These are phyloP conservation scores for Aspergillus affinis DNA, from an alignment of 495 filamentous ascomycete genomes.

Conservation along the genomic window DNA sequence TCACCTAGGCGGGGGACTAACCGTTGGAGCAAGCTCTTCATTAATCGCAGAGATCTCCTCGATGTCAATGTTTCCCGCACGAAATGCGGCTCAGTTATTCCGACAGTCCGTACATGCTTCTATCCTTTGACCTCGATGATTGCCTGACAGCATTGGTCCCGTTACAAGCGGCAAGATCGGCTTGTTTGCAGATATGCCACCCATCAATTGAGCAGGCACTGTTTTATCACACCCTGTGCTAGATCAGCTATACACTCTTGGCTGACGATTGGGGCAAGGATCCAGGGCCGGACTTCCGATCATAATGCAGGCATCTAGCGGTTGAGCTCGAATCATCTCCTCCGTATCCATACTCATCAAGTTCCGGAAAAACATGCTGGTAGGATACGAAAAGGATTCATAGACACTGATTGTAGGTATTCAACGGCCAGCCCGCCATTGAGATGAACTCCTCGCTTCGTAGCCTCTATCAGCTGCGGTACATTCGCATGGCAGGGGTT, in stretches of 20 bases:
- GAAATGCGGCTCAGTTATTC: constrained; percentile 65
- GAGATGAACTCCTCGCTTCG: constrained; percentile 61
- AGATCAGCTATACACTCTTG: background rate
- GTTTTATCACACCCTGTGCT: constrained; percentile 68
- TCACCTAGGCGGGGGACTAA: constrained; percentile 50
- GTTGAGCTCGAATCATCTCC: constrained; percentile 67
- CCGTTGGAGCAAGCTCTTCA: constrained; percentile 65
- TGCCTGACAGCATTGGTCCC: constrained; percentile 68
- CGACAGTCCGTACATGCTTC: constrained; percentile 69
- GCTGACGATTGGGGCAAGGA: too few species aligned
- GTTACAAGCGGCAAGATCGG: constrained; percentile 62
- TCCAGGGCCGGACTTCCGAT: constrained; percentile 51
- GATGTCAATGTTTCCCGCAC: constrained; percentile 60
- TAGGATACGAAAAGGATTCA: constrained; percentile 62
- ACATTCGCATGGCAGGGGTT: constrained; percentile 70
- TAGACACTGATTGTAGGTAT: constrained; percentile 65
- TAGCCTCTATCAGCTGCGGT: constrained; percentile 66
- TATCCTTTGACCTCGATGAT: constrained; percentile 54
- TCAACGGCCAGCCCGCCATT: constrained; percentile 61
- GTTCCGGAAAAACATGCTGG: constrained; percentile 69
- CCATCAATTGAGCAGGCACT: constrained; percentile 69
- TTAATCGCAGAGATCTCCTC: constrained; percentile 67
- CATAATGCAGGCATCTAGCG: constrained; percentile 62
- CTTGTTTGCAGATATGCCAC: constrained; percentile 68
- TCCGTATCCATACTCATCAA: constrained; percentile 74